Base-by-base conservation (phyloP, 192 early-diverging fungal species). In the Coemansia sp. region DNA sequence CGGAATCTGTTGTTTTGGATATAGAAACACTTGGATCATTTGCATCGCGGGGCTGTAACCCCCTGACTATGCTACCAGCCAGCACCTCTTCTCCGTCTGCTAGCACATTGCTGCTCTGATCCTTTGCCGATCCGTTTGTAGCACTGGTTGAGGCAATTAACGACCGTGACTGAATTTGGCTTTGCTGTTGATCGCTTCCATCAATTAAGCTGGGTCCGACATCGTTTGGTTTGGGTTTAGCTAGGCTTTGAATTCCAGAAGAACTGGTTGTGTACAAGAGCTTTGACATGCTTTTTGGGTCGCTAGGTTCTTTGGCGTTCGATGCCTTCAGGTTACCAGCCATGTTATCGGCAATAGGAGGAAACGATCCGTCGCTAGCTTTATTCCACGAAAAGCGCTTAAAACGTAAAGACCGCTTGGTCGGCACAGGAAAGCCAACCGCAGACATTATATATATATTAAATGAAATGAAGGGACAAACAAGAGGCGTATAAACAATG, bases 371-470 rank as follows among this genome's bases (percentile, higher is more conserved):
- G 22, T 83, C 72, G 1, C 22, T 61, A 8, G 75, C 80, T 20
- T 54, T 61, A 57, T 83, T 83, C 80, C 80, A 83, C n/a, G 80
- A 83, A 39, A 68, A 83, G 39, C 80, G 72, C 69, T 83, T 83
- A 39, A 83, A 83, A 37, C 80, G 80, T n/a, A 64, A 15, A 8
- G 80, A 83, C 37, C 75, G 64, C 37, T 77, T 77, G 15, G 75
- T 68, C 12, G 80, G 28, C 41, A 66, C 18, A 5, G 80, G 72
- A 3, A 78, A 67, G 51, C 57, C 72, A 45, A 83, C 57, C 17
- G 70, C 51, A 9, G 75, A 71, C 80, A 28, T 61, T 43, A 41
- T 41, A 41, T 11, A 11, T 41, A 41, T 41, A 41, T 41, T 8
- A 41, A 41, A 41, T 28, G 22, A 41, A 41, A 41, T 8, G 39